Percentiles rank a stretch among this genome's conserved stretches.
Conservation (phyloP, 1,139 yeast species). For the Taphrina wiesneri region DNA sequence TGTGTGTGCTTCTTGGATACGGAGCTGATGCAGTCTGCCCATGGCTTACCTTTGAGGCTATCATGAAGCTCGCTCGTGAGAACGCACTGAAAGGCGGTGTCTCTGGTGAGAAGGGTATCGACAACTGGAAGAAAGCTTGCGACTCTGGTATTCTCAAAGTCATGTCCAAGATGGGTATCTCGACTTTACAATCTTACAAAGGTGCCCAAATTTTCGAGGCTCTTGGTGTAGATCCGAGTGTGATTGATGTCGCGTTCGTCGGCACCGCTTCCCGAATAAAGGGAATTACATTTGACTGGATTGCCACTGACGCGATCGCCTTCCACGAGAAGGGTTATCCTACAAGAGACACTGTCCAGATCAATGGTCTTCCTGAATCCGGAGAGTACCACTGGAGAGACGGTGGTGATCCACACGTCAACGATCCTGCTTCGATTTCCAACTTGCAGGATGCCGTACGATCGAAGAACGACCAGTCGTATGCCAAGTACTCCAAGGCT, state of each 20-base stretch:
- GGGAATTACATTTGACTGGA: slow-evolving; percentile 92
- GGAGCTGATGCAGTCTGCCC: slow-evolving; percentile 98
- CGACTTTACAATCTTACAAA: slow-evolving; percentile 93
- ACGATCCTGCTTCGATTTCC: slow-evolving; percentile 93
- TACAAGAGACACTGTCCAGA: slow-evolving; percentile 66
- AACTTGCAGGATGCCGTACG: slow-evolving; percentile 95
- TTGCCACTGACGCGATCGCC: slow-evolving; percentile 94
- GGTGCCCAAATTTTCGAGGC: slow-evolving; percentile 99
- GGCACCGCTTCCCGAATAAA: slow-evolving; percentile 97
- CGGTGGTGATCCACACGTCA: slow-evolving; percentile 94
- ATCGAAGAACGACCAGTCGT: slow-evolving; percentile 90
- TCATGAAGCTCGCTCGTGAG: slow-evolving; percentile 80
- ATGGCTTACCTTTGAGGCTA: slow-evolving; percentile 85
- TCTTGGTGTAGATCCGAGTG: slow-evolving; percentile 91
- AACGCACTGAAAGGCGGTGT: slow-evolving; percentile 63
- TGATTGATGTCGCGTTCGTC: slow-evolving; percentile 90
- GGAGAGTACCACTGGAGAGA: slow-evolving; percentile 99
- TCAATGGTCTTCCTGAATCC: slow-evolving; percentile 80
- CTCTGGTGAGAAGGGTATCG: slow-evolving; percentile 60
- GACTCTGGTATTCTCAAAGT: slow-evolving; percentile 93
- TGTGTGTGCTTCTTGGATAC: slow-evolving; percentile 90
- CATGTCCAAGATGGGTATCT: slow-evolving; percentile 99
- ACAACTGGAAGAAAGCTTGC: slow-evolving; percentile 76
- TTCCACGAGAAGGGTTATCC: slow-evolving; percentile 93
- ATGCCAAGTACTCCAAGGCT: slow-evolving; percentile 82